Percentiles rank a stretch among this genome's conserved stretches.
Conservation (phyloP, 352 stramenopile species). For the Peronospora belbahrii region DNA sequence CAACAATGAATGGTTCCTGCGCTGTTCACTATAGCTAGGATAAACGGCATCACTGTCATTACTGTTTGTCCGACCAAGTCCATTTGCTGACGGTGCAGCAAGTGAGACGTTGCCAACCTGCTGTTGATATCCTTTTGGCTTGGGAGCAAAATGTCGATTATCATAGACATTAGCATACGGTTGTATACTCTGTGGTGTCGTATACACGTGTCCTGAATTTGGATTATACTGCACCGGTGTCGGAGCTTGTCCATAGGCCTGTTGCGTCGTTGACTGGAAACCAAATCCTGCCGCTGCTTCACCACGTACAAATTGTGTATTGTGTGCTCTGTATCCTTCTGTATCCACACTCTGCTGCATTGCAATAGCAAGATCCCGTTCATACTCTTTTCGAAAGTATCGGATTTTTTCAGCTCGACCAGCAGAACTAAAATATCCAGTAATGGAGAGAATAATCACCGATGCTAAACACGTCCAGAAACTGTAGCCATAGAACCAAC, state of each 20-base stretch:
- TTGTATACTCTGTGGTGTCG: conserved; percentile 27
- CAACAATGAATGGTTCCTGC: conserved; percentile 63
- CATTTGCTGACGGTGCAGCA: conserved; percentile 9
- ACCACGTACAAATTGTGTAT: conserved; percentile 39
- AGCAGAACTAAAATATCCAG: conserved; percentile 70
- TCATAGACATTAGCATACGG: conserved; percentile 13
- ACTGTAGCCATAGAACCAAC: conserved; percentile 84
- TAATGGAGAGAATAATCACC: conserved; percentile 70
- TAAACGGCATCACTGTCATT: conserved; percentile 48
- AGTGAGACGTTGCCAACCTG: conserved; percentile 30
- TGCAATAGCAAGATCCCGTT: conserved; percentile 62
- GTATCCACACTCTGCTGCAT: conserved; percentile 69
- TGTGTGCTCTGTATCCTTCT: conserved; percentile 17
- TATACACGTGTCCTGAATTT: conserved; percentile 17
- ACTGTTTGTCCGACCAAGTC: conserved; percentile 23
- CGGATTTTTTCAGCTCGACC: conserved; percentile 78
- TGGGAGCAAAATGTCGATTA: conserved; percentile 16
- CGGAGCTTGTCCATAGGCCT: conserved; percentile 26
- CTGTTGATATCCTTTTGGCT: conserved; percentile 26
- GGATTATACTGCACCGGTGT: conserved; percentile 28
- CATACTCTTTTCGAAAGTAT: conserved; percentile 80
- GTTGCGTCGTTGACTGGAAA: conserved; percentile 16
- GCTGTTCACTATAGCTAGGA: conserved; percentile 50
- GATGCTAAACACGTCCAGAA: conserved; percentile 81
- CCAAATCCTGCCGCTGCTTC: conserved; percentile 32